Conservation (phyloP, 2,329 filamentous ascomycete species). For the Hortaea werneckii region DNA sequence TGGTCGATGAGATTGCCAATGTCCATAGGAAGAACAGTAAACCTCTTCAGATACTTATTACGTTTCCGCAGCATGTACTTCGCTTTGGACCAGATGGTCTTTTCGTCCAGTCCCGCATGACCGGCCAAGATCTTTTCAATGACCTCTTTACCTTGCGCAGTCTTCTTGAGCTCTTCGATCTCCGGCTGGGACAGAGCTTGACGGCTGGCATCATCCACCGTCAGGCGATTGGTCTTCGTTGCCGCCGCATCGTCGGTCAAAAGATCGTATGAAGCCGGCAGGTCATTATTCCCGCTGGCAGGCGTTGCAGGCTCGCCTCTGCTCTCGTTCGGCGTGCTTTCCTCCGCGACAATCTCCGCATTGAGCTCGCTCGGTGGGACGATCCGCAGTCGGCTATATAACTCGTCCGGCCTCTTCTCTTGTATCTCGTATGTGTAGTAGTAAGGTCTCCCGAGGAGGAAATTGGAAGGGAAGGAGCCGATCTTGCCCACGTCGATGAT, state of each 20-base stretch:
- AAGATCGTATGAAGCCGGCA: conserved; percentile 32
- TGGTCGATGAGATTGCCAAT: conserved; percentile 65
- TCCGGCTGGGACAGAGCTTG: conserved; percentile 67
- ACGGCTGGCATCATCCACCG: conserved; percentile 51
- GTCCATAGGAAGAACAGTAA: conserved; percentile 76
- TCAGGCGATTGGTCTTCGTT: conserved; percentile 54
- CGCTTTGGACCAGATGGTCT: conserved; percentile 83
- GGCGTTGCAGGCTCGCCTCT: conserved; percentile 20
- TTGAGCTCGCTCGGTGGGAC: conserved; percentile 76
- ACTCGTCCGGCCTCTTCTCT: conserved; percentile 56
- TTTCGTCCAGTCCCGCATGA: conserved; percentile 83
- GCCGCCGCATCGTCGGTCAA: conserved; percentile 29
- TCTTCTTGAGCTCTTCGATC: conserved; percentile 59
- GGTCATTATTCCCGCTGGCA: conserved; percentile 14
- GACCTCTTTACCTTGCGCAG: conserved; percentile 69
- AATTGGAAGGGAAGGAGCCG: conserved; percentile 78
- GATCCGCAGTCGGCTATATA: conserved; percentile 61
- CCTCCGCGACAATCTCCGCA: conserved; percentile 57
- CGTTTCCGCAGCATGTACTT: conserved; percentile 95
- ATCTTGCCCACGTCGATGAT: conserved; percentile 87
- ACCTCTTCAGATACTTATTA: conserved; percentile 83
- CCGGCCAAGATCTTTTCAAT: conserved; percentile 88
- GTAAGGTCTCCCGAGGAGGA: conserved; percentile 83
- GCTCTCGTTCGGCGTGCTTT: conserved; percentile 28
- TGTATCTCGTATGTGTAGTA: conserved; percentile 84